phyloP scores from a whole-genome alignment of 2,329 filamentous ascomycete genomes.

The Talaromyces piceae region DNA sequence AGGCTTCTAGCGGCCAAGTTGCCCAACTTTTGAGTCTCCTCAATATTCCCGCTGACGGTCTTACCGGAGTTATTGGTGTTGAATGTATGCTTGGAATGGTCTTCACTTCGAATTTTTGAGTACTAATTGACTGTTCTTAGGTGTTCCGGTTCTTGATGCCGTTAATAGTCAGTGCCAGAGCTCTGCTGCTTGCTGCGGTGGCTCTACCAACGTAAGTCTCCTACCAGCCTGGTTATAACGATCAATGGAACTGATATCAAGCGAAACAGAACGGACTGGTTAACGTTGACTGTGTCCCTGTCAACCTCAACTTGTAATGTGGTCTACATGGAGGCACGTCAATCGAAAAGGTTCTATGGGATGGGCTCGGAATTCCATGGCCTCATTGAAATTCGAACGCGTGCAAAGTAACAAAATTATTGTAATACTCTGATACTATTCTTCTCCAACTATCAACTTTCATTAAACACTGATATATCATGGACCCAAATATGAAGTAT shows the following conservation, averaged over 20 bases:
- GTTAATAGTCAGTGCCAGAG: neutral
- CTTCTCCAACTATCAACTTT: neutral
- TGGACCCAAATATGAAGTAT: too few relatives aligned
- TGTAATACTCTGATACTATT: too few relatives aligned
- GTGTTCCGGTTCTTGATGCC: neutral
- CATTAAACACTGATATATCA: too few relatives aligned
- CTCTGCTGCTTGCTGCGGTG: neutral
- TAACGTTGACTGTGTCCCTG: neutral
- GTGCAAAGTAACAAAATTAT: too few relatives aligned
- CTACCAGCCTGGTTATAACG: neutral
- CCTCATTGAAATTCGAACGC: neutral
- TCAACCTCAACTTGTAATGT: neutral
- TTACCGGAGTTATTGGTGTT: neutral
- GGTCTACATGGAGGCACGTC: neutral
- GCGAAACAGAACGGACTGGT: neutral
- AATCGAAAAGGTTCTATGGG: neutral
- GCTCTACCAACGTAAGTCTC: neutral
- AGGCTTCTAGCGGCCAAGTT: neutral
- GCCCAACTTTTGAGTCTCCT: neutral
- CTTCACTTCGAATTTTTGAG: neutral
- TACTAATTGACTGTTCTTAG: neutral
- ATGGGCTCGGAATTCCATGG: neutral
- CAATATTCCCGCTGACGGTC: neutral
- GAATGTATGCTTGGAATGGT: neutral
- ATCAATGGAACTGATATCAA: neutral